Conservation (phyloP, 192 early-diverging fungal species). For the Coemansia sp. region DNA sequence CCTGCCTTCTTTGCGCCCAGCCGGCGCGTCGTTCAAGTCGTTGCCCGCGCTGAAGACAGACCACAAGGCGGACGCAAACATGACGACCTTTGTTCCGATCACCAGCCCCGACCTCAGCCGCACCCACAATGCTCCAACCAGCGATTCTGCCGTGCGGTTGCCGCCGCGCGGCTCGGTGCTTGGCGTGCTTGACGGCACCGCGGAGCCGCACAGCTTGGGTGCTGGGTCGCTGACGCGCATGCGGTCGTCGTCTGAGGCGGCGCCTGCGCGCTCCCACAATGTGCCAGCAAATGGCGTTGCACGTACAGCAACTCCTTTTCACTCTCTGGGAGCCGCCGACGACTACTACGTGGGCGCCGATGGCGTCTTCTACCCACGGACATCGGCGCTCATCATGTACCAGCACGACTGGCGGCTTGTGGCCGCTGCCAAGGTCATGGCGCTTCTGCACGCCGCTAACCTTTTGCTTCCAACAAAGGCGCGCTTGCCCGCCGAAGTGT, state of each 20-base stretch:
- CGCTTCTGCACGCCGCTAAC: constrained; percentile 81
- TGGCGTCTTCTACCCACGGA: constrained; percentile 54
- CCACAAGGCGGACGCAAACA: neutral
- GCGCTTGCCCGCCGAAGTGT: constrained; percentile 67
- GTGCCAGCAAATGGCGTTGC: neutral
- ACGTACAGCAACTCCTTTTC: no score
- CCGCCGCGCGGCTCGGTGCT: constrained; percentile 31
- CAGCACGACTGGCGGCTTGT: constrained; percentile 84
- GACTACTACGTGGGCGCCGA: constrained; percentile 56
- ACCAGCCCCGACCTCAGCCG: constrained; percentile 7
- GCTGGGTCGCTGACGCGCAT: constrained; percentile 38
- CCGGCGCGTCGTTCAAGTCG: neutral
- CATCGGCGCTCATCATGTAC: constrained; percentile 58
- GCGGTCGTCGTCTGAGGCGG: constrained; percentile 48
- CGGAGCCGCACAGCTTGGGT: constrained; percentile 21
- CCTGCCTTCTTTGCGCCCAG: no score
- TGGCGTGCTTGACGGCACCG: constrained; percentile 49
- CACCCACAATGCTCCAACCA: neutral
- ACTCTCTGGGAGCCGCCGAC: constrained; percentile 4
- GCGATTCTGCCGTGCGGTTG: constrained; percentile 2
- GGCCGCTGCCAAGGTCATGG: constrained; percentile 87
- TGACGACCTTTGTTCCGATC: constrained; percentile 18
- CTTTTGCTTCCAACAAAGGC: constrained; percentile 51
- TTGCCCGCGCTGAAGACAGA: neutral
- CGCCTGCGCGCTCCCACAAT: neutral